A percentile compares a stretch with the other conserved stretches of the same genome.
Conservation (phyloP, 768 basidiomycete genomes). For the Austroboletus eburneus region DNA sequence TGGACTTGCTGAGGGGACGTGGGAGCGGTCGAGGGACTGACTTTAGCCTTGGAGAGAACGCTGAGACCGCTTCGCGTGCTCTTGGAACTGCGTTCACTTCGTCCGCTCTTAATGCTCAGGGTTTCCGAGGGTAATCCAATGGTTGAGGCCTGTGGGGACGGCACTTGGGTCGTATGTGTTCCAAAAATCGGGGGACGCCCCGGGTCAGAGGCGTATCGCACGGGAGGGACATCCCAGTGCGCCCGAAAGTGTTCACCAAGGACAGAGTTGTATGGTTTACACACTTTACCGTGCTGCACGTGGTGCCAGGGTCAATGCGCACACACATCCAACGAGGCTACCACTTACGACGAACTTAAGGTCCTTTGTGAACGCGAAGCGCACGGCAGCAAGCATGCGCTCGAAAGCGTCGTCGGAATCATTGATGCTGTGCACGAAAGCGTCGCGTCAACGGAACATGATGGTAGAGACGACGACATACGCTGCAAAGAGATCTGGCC, state of each 20-base stretch:
- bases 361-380: constrained; percentile 90
- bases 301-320: constrained; percentile 1
- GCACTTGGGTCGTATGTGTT: constrained; percentile 32
- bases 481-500: constrained; percentile 90
- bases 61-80: constrained; percentile 58
- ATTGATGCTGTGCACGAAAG: constrained; percentile 61
- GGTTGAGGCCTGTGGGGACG: constrained; percentile 24
- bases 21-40: constrained; percentile 26
- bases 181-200: constrained; percentile 44
- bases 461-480: constrained; percentile 40
- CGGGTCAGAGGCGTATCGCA: constrained; percentile 47
- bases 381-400: constrained; percentile 87
- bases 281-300: constrained; percentile 78
- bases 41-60: constrained; percentile 47
- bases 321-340: not conserved
- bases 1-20: constrained; percentile 45
- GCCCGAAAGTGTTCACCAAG: constrained; percentile 87
- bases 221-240: constrained; percentile 78
- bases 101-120: constrained; percentile 44
- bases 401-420: constrained; percentile 91
- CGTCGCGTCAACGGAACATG: constrained; percentile 2
- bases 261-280: constrained; percentile 89
- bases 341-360: constrained; percentile 81
- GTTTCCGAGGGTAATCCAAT: constrained; percentile 39
- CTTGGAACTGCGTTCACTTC: constrained; percentile 55